Percentiles rank a stretch among this genome's conserved stretches.
These are phyloP conservation scores for Sporormia fimetaria DNA, from an alignment of 495 filamentous ascomycete species.

Conservation along the genomic window DNA sequence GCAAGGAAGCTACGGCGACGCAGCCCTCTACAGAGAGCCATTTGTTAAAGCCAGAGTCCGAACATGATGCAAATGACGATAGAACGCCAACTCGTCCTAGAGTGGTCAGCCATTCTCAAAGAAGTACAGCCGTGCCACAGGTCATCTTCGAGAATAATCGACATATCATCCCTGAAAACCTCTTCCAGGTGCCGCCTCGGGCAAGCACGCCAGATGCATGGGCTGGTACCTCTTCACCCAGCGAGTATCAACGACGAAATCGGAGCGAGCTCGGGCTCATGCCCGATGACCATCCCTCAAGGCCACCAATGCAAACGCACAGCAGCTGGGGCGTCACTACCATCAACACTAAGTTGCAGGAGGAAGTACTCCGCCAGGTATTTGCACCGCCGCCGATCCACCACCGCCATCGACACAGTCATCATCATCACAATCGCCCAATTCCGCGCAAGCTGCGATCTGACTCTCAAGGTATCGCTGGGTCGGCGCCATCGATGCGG, in stretches of 20 bases:
- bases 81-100: slow-evolving; percentile 40
- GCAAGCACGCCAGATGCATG: slow-evolving; percentile 23
- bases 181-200: slow-evolving; percentile 43
- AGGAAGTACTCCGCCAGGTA: slow-evolving; percentile 88
- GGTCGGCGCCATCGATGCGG: slow-evolving; percentile 18
- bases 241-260: slow-evolving; percentile 22
- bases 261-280: slow-evolving; percentile 21
- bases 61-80: slow-evolving; percentile 10
- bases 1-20: slow-evolving; percentile 10
- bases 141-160: slow-evolving; percentile 93
- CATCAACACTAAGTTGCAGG: slow-evolving; percentile 75
- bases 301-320: slow-evolving; percentile 35
- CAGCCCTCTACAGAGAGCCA: slow-evolving; percentile 1
- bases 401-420: slow-evolving; percentile 47
- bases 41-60: not conserved
- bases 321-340: slow-evolving; percentile 92
- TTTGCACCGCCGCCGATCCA: slow-evolving; percentile 77
- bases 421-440: slow-evolving; percentile 48
- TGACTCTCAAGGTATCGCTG: slow-evolving; percentile 18
- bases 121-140: slow-evolving; percentile 59
- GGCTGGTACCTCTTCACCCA: slow-evolving; percentile 10
- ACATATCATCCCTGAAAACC: slow-evolving; percentile 81
- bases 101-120: slow-evolving; percentile 71
- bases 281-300: slow-evolving; percentile 9
- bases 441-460: slow-evolving; percentile 11